A percentile compares a stretch with the other conserved stretches of the same genome.
Evolutionary conservation across 2,329 filamentous ascomycete species (phyloP).

Genomic region (Trematosphaeria pertusa): DNA sequence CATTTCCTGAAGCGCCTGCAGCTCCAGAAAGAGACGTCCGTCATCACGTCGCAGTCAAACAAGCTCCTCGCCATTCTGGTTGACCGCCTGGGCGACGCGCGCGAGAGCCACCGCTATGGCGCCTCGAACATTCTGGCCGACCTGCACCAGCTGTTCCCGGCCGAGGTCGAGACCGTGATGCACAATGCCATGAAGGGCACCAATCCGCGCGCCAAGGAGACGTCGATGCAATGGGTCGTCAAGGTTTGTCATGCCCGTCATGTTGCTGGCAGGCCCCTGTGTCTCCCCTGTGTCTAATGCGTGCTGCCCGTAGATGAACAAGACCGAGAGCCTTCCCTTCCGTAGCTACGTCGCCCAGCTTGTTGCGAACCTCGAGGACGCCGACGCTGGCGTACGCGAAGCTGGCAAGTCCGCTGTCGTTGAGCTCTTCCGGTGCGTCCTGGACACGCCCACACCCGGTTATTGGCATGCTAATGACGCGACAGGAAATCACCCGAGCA

Average conservation of each 20-base stretch:
- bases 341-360: slow-evolving; percentile 81
- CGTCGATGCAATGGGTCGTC: slow-evolving; percentile 83
- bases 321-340: slow-evolving; percentile 80
- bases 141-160: slow-evolving; percentile 71
- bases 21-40: slow-evolving; percentile 79
- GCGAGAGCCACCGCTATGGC: slow-evolving; percentile 80
- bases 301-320: slow-evolving; percentile 70
- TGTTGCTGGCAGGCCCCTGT: slow-evolving; percentile 5
- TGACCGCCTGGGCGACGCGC: slow-evolving; percentile 86
- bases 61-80: slow-evolving; percentile 76
- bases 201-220: slow-evolving; percentile 84
- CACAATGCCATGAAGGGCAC: slow-evolving; percentile 79
- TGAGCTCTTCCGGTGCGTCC: slow-evolving; percentile 76
- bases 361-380: slow-evolving; percentile 88
- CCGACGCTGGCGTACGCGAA: slow-evolving; percentile 86
- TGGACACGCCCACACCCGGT: background rate
- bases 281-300: slow-evolving; percentile 15
- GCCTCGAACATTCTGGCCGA: slow-evolving; percentile 79
- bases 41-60: slow-evolving; percentile 72
- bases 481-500: slow-evolving; percentile 75
- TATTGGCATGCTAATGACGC: slow-evolving; percentile 22
- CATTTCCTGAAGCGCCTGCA: slow-evolving; percentile 86
- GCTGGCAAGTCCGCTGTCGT: slow-evolving; percentile 83
- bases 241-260: slow-evolving; percentile 59
- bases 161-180: slow-evolving; percentile 80